Conservation (phyloP, 2,329 filamentous ascomycete species). For the Aspergillus sp. region DNA sequence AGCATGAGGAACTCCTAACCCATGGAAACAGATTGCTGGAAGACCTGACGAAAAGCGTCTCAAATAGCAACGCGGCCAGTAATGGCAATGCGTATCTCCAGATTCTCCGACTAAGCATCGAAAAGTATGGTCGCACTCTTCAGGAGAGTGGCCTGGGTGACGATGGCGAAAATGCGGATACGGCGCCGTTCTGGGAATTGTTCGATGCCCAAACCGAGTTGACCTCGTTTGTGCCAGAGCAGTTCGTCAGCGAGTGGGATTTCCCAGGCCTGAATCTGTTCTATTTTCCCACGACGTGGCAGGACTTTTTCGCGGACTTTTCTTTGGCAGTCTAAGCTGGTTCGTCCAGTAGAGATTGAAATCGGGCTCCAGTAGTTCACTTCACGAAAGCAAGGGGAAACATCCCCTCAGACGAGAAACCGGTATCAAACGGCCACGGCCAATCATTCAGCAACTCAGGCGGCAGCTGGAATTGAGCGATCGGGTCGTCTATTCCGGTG, state of each 20-base stretch:
- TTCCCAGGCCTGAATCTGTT: constrained; percentile 56
- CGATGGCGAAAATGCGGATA: background rate
- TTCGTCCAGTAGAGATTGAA: background rate
- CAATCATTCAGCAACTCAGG: constrained; percentile 1
- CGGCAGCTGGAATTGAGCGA: constrained; percentile 3
- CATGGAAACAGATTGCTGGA: constrained; percentile 46
- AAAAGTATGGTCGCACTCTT: constrained; percentile 52
- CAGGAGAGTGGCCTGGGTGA: constrained; percentile 30
- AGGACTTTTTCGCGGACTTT: constrained; percentile 50
- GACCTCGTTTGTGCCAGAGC: constrained; percentile 54
- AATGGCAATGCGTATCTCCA: constrained; percentile 51
- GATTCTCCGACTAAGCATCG: constrained; percentile 50
- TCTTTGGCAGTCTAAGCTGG: constrained; percentile 26
- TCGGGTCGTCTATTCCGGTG: background rate
- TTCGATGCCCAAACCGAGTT: constrained; percentile 48
- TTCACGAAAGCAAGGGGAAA: constrained; percentile 1
- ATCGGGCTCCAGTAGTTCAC: background rate
- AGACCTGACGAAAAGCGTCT: constrained; percentile 39
- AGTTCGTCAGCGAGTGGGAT: constrained; percentile 60
- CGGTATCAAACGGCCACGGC: constrained; percentile 1
- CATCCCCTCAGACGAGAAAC: background rate
- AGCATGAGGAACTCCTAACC: constrained; percentile 42
- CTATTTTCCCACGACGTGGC: constrained; percentile 49
- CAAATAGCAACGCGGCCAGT: constrained; percentile 35
- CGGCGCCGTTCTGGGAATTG: constrained; percentile 34